These are phyloP conservation scores for Brassica hybrid DNA, from an alignment of 441 rosid species.

Conservation along the genomic window DNA sequence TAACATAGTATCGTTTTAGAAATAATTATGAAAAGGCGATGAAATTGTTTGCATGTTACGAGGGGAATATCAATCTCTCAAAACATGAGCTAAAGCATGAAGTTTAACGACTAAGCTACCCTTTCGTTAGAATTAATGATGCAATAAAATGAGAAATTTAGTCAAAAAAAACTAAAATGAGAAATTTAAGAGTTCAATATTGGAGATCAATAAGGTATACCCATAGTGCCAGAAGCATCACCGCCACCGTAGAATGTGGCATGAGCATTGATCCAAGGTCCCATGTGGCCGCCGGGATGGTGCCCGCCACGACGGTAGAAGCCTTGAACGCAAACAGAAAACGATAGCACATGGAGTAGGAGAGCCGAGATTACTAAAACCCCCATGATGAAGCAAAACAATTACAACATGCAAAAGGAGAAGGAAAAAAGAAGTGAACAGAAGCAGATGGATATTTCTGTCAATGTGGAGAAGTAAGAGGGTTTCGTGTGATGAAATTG, in stretches of 20 bases:
- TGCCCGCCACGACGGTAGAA: constrained; percentile 34
- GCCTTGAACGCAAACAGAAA: constrained; percentile 34
- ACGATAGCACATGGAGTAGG: constrained; percentile 24
- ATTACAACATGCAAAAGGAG: constrained; percentile 27
- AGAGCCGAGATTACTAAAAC: constrained; percentile 25
- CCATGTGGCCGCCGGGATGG: constrained; percentile 43
- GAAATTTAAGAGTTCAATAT: background rate
- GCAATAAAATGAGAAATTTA: background rate
- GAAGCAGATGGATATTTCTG: constrained; percentile 6
- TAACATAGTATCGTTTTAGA: background rate
- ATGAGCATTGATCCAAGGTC: constrained; percentile 81
- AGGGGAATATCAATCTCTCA: background rate
- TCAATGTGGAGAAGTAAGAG: constrained; percentile 20
- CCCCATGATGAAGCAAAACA: constrained; percentile 36
- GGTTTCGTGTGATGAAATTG: constrained; percentile 28
- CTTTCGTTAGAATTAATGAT: background rate
- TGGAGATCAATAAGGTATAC: constrained; percentile 43
- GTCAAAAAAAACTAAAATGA: background rate
- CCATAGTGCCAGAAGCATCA: constrained; percentile 98
- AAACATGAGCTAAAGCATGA: background rate
- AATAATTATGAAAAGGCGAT: background rate
- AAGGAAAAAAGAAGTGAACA: background rate
- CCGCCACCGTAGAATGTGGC: constrained; percentile 98
- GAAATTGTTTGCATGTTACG: constrained; percentile 26
- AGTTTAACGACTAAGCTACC: background rate